phyloP scores from a whole-genome alignment of 257 asterid genomes.

The Petunia secreta region DNA sequence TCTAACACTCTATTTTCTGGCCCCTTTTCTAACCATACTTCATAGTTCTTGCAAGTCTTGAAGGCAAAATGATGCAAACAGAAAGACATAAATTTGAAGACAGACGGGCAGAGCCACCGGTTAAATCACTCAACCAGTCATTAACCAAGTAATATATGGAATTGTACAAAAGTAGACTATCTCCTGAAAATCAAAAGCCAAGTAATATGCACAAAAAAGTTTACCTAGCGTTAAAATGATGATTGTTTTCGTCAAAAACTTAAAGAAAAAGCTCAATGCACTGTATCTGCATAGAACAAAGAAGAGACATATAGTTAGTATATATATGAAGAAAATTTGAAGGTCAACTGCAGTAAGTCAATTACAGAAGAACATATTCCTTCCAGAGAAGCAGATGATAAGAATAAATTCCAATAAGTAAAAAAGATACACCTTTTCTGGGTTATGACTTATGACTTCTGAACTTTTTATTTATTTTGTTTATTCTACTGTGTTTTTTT shows the following conservation, averaged over 20 bases:
- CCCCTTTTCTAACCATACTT: too few relatives aligned
- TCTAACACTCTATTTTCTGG: too few relatives aligned
- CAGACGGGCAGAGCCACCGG: too few relatives aligned
- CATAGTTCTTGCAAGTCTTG: too few relatives aligned
- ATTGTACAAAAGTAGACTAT: neutral
- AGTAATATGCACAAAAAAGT: conserved; percentile 2
- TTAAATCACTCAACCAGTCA: neutral
- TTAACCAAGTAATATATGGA: neutral
- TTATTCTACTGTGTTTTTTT: neutral
- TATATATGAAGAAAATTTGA: neutral
- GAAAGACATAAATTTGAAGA: too few relatives aligned
- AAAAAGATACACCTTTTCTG: neutral
- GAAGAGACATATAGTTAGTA: neutral
- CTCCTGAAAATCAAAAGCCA: conserved; percentile 4
- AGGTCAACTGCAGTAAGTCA: neutral
- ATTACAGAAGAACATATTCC: neutral
- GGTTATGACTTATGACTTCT: neutral
- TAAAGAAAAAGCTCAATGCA: conserved; percentile 12
- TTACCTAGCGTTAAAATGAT: conserved; percentile 11
- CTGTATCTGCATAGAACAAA: conserved; percentile 21
- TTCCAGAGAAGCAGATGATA: neutral
- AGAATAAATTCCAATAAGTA: neutral
- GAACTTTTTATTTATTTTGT: neutral
- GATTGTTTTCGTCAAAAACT: neutral
- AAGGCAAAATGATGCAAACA: neutral